Percentiles rank a stretch among this genome's conserved stretches.
Evolutionary conservation across 176 grass and related monocot species (phyloP).

Genomic region (Ensete glaucum): DNA sequence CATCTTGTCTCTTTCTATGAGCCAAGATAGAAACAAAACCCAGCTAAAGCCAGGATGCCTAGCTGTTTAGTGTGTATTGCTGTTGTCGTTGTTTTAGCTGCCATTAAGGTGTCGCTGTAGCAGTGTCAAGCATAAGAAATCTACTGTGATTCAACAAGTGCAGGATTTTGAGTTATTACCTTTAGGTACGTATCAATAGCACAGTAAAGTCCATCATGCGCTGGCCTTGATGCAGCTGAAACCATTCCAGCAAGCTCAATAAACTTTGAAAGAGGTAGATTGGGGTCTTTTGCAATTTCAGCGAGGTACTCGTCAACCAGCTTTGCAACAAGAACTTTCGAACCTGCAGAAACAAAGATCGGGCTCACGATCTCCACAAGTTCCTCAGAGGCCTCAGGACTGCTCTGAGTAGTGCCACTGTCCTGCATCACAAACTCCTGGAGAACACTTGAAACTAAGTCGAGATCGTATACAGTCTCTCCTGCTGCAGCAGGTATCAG

Average conservation of each 20-base stretch:
- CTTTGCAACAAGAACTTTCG: conserved; percentile 58
- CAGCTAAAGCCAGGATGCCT: too few relatives aligned
- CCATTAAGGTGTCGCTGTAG: too few relatives aligned
- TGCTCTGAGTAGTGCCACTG: conserved; percentile 16
- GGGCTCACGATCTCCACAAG: conserved; percentile 53
- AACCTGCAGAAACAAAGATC: conserved; percentile 30
- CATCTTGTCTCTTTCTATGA: too few relatives aligned
- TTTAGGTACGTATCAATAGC: conserved; percentile 97
- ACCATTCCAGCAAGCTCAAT: conserved; percentile 66
- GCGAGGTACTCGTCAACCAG: conserved; percentile 83
- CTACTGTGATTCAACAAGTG: background rate
- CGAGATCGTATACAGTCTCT: conserved; percentile 43
- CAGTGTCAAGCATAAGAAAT: background rate
- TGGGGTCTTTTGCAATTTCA: conserved; percentile 80
- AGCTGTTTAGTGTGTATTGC: too few relatives aligned
- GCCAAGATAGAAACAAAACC: too few relatives aligned
- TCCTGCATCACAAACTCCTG: conserved; percentile 56
- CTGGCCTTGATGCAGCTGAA: conserved; percentile 35
- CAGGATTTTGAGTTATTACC: conserved; percentile 30
- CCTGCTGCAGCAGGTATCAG: conserved; percentile 39
- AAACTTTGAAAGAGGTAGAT: conserved; percentile 71
- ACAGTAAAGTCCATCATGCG: conserved; percentile 75
- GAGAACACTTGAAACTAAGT: conserved; percentile 55
- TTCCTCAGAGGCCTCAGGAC: conserved; percentile 41
- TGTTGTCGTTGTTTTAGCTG: too few relatives aligned